A percentile compares a stretch with the other conserved stretches of the same genome.
Conservation (phyloP, 2,329 filamentous ascomycete genomes). For the Diaporthe citri region DNA sequence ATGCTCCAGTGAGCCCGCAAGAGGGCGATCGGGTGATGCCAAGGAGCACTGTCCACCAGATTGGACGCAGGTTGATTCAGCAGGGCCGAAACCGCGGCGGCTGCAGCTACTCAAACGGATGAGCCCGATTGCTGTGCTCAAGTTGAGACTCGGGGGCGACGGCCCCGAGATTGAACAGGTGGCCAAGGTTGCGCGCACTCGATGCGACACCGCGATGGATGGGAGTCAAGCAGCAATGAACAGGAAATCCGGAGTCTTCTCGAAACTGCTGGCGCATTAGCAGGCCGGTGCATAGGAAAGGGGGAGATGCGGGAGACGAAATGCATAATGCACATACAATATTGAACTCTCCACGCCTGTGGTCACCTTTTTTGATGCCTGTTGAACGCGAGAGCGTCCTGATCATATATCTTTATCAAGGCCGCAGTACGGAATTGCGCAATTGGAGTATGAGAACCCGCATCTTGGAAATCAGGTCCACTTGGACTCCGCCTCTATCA, state of each 20-base stretch:
- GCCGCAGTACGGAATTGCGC: neutral
- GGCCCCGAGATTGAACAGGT: neutral
- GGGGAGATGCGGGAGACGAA: neutral
- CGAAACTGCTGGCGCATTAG: constrained; percentile 29
- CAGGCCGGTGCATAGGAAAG: neutral
- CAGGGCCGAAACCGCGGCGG: neutral
- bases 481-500: constrained; percentile 61
- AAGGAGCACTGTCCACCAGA: constrained; percentile 3
- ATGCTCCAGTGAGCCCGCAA: neutral
- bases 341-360: neutral
- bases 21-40: neutral
- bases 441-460: neutral
- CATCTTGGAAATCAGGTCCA: constrained; percentile 38
- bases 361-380: neutral
- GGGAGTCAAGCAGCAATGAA: neutral
- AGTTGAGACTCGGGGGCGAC: constrained; percentile 8
- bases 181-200: neutral
- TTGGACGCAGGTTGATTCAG: constrained; percentile 1
- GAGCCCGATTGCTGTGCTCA: constrained; percentile 11
- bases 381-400: neutral
- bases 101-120: neutral
- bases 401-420: neutral
- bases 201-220: neutral
- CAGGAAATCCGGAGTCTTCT: constrained; percentile 9
- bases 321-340: constrained; percentile 24